Evolutionary conservation across 805 yeast species (phyloP).

Genomic region (Candida insectorum): DNA sequence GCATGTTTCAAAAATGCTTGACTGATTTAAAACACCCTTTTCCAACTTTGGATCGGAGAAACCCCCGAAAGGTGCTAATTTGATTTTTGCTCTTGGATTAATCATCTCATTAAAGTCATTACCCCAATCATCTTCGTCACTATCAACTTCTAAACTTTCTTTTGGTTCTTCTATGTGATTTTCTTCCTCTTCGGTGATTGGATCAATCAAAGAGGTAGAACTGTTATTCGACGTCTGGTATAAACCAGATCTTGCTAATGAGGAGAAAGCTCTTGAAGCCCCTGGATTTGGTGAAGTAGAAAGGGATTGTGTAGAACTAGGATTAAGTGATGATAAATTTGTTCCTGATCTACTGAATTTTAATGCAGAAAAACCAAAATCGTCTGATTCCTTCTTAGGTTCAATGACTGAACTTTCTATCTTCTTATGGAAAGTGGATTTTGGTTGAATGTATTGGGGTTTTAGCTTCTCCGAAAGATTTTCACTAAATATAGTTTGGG

Average conservation of each 20-base stretch:
- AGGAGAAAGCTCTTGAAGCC: slow-evolving; percentile 13
- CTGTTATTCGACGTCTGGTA: slow-evolving; percentile 22
- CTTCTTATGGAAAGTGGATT: slow-evolving; percentile 32
- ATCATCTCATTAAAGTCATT: slow-evolving; percentile 24
- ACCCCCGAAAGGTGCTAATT: slow-evolving; percentile 68
- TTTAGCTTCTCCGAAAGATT: slow-evolving; percentile 22
- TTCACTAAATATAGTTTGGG: slow-evolving; percentile 16
- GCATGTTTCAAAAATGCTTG: slow-evolving; percentile 52
- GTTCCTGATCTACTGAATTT: slow-evolving; percentile 30
- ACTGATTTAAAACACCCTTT: slow-evolving; percentile 37
- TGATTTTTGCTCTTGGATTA: slow-evolving; percentile 26
- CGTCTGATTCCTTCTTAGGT: slow-evolving; percentile 25
- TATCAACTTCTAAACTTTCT: slow-evolving; percentile 3
- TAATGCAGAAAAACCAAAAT: slow-evolving; percentile 32
- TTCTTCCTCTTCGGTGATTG: slow-evolving; percentile 18
- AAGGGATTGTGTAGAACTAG: slow-evolving; percentile 3
- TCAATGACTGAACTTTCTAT: slow-evolving; percentile 35
- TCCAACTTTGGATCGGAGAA: slow-evolving; percentile 60
- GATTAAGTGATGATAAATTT: slow-evolving; percentile 16
- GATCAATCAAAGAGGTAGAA: slow-evolving; percentile 28
- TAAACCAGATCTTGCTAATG: slow-evolving; percentile 10
- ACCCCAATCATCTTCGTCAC: slow-evolving; percentile 19
- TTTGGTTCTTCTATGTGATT: slow-evolving; percentile 4
- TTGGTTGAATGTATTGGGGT: slow-evolving; percentile 43
- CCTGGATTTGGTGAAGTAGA: slow-evolving; percentile 5